Conservation (phyloP, 352 stramenopile genomes). For the Phytophthora kernoviae region DNA sequence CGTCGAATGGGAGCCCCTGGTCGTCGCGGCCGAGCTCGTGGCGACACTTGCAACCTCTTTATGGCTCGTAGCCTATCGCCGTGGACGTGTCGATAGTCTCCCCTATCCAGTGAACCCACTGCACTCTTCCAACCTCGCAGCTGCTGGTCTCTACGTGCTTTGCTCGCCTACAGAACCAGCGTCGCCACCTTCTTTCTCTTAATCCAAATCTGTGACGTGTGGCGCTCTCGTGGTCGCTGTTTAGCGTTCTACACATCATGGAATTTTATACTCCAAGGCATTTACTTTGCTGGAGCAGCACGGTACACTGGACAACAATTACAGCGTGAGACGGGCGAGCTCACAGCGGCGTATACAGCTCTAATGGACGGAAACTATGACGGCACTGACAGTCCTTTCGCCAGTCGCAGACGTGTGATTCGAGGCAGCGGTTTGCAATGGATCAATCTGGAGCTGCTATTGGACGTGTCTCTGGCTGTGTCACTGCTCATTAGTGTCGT, state of each 20-base stretch:
- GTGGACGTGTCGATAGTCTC: conserved; percentile 35
- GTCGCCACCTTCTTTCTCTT: conserved; percentile 57
- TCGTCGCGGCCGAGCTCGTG: conserved; percentile 56
- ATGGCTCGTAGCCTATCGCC: conserved; percentile 51
- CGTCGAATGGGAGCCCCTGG: conserved; percentile 57
- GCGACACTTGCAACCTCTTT: conserved; percentile 44
- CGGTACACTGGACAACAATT: conserved; percentile 33
- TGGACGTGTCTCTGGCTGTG: conserved; percentile 71
- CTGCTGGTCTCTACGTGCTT: conserved; percentile 44
- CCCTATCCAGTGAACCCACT: conserved; percentile 32
- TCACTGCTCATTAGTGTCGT: conserved; percentile 74
- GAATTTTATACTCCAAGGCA: conserved; percentile 81
- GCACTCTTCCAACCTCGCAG: conserved; percentile 46
- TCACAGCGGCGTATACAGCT: conserved; percentile 35
- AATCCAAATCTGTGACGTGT: conserved; percentile 66
- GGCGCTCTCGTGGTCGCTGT: conserved; percentile 51
- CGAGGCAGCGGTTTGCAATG: conserved; percentile 37
- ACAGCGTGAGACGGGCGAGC: conserved; percentile 26
- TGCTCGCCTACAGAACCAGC: conserved; percentile 45
- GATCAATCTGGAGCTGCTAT: conserved; percentile 61
- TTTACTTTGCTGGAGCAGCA: conserved; percentile 56
- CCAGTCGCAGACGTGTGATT: conserved; percentile 12
- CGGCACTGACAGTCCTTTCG: conserved; percentile 23
- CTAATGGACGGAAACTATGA: conserved; percentile 47
- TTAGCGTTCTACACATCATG: conserved; percentile 86